Conservation (phyloP, 371 early-diverging fungal genomes). For the Zopfochytrium polystomum region DNA sequence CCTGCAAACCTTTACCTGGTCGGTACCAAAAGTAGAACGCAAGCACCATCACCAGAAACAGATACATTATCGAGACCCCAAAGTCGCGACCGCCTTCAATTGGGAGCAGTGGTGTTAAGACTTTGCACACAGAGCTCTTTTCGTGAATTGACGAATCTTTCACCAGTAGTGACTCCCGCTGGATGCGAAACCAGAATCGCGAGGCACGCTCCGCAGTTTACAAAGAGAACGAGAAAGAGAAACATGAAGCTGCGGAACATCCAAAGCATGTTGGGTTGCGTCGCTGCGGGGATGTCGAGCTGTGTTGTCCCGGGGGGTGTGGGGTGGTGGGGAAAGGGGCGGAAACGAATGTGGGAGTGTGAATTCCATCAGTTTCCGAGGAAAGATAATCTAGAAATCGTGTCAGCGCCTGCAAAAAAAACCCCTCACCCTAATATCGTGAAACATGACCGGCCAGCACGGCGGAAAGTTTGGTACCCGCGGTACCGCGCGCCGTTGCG, state of each 20-base stretch:
- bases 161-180: constrained; percentile 23
- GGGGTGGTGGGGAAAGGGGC: too few relatives aligned
- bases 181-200: constrained; percentile 24
- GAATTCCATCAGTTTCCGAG: too few relatives aligned
- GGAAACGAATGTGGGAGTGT: too few relatives aligned
- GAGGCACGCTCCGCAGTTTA: constrained; percentile 20
- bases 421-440: constrained; percentile 21
- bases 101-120: too few relatives aligned
- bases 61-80: constrained; percentile 22
- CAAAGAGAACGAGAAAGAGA: background rate
- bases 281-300: constrained; percentile 19
- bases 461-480: constrained; percentile 22
- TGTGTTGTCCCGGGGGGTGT: too few relatives aligned
- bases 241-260: constrained; percentile 17
- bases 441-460: constrained; percentile 23
- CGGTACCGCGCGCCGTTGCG: background rate
- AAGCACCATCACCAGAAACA: constrained; percentile 9
- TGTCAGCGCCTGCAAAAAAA: too few relatives aligned
- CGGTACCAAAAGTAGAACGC: constrained; percentile 26
- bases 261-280: constrained; percentile 10
- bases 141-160: too few relatives aligned
- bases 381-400: too few relatives aligned
- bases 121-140: too few relatives aligned
- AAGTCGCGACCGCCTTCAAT: too few relatives aligned
- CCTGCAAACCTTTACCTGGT: too few relatives aligned